Evolutionary conservation across 345 rosid species (phyloP).

Genomic region (Balakata baccata): DNA sequence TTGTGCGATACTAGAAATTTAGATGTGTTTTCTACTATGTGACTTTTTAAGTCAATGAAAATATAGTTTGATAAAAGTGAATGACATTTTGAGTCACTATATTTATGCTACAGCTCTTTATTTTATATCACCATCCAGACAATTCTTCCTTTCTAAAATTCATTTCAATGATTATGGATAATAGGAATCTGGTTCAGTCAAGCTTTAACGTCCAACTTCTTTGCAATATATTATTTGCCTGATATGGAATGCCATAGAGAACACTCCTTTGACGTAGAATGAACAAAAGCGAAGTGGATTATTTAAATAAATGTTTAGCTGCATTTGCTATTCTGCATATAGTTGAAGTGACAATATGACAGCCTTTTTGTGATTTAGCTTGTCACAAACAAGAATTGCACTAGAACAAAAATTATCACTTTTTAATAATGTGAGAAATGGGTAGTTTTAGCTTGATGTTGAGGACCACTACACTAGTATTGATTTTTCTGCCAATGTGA

Average conservation of each 20-base stretch:
- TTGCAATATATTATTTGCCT: neutral
- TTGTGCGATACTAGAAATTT: constrained; percentile 4
- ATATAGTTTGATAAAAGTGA: neutral
- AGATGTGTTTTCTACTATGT: neutral
- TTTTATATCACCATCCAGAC: neutral
- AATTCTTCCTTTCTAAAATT: neutral
- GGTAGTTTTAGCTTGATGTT: neutral
- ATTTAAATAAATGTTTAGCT: neutral
- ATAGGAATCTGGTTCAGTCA: neutral
- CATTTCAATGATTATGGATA: neutral
- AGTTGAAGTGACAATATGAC: neutral
- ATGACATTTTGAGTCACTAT: neutral
- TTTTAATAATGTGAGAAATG: neutral
- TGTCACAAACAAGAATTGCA: neutral
- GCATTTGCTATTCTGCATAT: too few relatives aligned
- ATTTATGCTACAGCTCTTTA: neutral
- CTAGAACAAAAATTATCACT: neutral
- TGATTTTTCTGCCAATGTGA: neutral
- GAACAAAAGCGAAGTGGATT: neutral
- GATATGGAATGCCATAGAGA: too few relatives aligned
- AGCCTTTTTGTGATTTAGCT: neutral
- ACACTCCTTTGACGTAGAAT: neutral
- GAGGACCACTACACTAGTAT: neutral
- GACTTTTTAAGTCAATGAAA: neutral
- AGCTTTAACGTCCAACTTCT: neutral